Evolutionary conservation across 176 grass and related monocot species (phyloP), one percentile per base, ranked within the genome.

Genomic region (Oryza coarctata): DNA sequence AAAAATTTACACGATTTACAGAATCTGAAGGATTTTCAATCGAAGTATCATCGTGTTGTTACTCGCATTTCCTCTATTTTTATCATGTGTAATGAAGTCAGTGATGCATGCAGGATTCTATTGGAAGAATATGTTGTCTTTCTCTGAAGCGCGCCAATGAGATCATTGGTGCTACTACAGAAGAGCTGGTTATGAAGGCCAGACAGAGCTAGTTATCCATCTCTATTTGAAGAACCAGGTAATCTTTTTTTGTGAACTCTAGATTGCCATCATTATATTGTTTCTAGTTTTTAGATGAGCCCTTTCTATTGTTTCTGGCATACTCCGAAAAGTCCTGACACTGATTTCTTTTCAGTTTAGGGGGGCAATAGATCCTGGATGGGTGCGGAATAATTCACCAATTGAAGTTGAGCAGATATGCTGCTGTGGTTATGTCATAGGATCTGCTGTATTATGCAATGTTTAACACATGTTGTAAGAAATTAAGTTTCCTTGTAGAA

Each of bases 131-230:
- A 28, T 94, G 79, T 61, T 91, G 90, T 9, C 78, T 93, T 67
- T 80, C 92, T 87, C 74, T 98, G 67, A 98, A 88, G 80, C 80
- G 78, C 26, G 89, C 90, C 63, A 98, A 98, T 88, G 95, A 93
- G 75, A 91, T 93, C 70, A 98, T 98, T 34, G 95, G 95, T 0
- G 44, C 90, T 31, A 98, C 95, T 8, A 98, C 95, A 0, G 95
- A 98, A 84, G 95, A 98, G 75, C n/a, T 93, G 32, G 88, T 98
- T 58, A 80, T 93, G 61, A 98, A 98, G 86, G 82, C 85, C 64
- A 91, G 70, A 63, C 86, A 93, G 62, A 43, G 39, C 70, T 85
- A 84, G 79, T 76, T 55, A 63, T 31, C 33, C 76, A 66, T 18
- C 32, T 83, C 67, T 18, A 62, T 80, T 83, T 80, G 71, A 82